Evolutionary conservation across 305 asterid genomes (phyloP).

Genomic region (Solanum hybrid): DNA sequence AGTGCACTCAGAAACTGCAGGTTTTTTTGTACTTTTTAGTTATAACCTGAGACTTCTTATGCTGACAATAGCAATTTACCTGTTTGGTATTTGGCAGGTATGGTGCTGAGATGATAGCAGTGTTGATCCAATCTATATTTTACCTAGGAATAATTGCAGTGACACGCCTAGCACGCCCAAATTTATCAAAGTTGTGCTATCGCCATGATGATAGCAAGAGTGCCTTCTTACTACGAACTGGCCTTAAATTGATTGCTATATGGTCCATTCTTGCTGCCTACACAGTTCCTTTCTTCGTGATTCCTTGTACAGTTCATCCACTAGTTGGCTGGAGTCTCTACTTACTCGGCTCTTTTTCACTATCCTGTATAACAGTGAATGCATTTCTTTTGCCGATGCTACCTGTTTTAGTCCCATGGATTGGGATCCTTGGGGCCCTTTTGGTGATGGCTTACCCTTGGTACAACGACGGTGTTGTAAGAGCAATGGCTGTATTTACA

Average conservation of each 20-base stretch:
- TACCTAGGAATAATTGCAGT: slow-evolving; percentile 63
- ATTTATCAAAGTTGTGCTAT: slow-evolving; percentile 55
- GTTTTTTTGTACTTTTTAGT: not conserved
- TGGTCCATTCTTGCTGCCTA: slow-evolving; percentile 74
- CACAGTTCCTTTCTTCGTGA: slow-evolving; percentile 49
- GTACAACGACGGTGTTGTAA: slow-evolving; percentile 62
- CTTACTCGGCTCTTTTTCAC: slow-evolving; percentile 56
- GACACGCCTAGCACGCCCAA: slow-evolving; percentile 73
- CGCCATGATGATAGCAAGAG: slow-evolving; percentile 66
- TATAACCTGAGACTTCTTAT: not conserved
- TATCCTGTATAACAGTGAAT: slow-evolving; percentile 47
- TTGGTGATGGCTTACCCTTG: slow-evolving; percentile 83
- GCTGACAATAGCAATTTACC: not conserved
- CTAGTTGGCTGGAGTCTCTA: slow-evolving; percentile 77
- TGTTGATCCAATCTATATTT: slow-evolving; percentile 44
- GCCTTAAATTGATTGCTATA: slow-evolving; percentile 62
- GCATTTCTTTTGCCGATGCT: slow-evolving; percentile 62
- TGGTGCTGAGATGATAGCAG: slow-evolving; percentile 63
- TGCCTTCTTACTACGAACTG: slow-evolving; percentile 45
- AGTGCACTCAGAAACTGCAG: not conserved
- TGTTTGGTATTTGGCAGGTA: slow-evolving; percentile 42
- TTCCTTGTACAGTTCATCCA: slow-evolving; percentile 82
- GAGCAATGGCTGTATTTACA: slow-evolving; percentile 69
- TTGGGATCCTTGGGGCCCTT: slow-evolving; percentile 57
- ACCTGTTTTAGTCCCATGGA: slow-evolving; percentile 59